Conservation (phyloP, 768 basidiomycete genomes). For the Mycena amicta region DNA sequence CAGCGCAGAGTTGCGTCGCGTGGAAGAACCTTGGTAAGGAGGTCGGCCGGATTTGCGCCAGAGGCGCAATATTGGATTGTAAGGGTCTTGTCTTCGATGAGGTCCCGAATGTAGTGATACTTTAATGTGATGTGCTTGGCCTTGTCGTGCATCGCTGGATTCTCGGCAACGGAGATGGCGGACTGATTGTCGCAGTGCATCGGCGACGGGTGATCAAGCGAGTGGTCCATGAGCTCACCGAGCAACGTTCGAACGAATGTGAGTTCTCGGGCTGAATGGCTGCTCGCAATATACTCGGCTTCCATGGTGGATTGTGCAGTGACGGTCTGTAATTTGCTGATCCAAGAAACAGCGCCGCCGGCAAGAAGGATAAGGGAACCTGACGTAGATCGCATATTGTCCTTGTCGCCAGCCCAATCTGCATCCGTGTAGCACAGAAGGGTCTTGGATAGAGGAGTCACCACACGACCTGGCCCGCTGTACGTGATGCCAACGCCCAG, state of each 20-base stretch:
- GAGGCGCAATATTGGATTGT: slow-evolving; percentile 18
- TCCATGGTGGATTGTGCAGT: slow-evolving; percentile 45
- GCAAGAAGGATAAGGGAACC: slow-evolving; percentile 41
- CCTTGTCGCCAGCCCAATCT: slow-evolving; percentile 30
- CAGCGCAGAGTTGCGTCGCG: too few relatives aligned
- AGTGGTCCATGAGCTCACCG: slow-evolving; percentile 26
- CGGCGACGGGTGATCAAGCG: slow-evolving; percentile 11
- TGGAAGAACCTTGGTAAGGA: slow-evolving; percentile 26
- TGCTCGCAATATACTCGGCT: slow-evolving; percentile 40
- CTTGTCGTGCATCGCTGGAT: slow-evolving; percentile 37
- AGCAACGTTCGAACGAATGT: slow-evolving; percentile 35
- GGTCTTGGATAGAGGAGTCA: not conserved
- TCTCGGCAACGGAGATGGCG: slow-evolving; percentile 34
- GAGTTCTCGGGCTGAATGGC: slow-evolving; percentile 31
- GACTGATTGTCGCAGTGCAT: slow-evolving; percentile 41
- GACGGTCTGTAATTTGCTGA: slow-evolving; percentile 37
- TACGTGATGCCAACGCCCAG: slow-evolving; percentile 5
- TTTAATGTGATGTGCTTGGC: slow-evolving; percentile 34
- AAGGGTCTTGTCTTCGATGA: slow-evolving; percentile 17
- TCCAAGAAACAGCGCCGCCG: slow-evolving; percentile 40
- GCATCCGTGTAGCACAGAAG: slow-evolving; percentile 31
- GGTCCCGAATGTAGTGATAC: slow-evolving; percentile 29
- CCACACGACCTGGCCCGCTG: too few relatives aligned
- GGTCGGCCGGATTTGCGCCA: slow-evolving; percentile 27
- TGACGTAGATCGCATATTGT: slow-evolving; percentile 37